Conservation (phyloP, 768 basidiomycete species). For the Lactifluus volemus region DNA sequence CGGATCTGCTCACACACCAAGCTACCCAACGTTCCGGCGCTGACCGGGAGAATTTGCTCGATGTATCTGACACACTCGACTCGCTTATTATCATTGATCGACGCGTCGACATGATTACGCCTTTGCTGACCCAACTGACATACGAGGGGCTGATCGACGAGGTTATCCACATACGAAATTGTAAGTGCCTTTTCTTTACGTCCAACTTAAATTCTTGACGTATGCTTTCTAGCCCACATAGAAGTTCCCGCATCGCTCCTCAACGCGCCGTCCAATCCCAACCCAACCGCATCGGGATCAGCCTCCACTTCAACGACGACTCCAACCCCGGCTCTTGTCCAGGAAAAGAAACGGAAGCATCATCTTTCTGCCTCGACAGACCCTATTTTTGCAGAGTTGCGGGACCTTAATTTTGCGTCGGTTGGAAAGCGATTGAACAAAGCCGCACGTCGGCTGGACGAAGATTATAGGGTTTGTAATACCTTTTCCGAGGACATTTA, state of each 20-base stretch:
- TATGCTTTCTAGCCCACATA: conserved; percentile 48
- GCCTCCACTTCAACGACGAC: conserved; percentile 35
- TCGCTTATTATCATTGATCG: conserved; percentile 85
- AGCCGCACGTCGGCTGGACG: conserved; percentile 78
- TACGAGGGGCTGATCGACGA: conserved; percentile 97
- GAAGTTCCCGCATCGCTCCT: conserved; percentile 71
- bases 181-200: conserved; percentile 36
- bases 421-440: conserved; percentile 76
- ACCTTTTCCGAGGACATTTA: background rate
- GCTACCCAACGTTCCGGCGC: conserved; percentile 35
- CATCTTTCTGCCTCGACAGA: conserved; percentile 72
- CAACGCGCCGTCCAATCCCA: conserved; percentile 40
- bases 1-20: conserved; percentile 59
- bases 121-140: conserved; percentile 89
- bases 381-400: conserved; percentile 69
- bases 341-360: conserved; percentile 86
- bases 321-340: conserved; percentile 45
- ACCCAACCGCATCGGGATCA: conserved; percentile 29
- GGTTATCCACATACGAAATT: conserved; percentile 80
- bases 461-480: conserved; percentile 73
- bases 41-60: conserved; percentile 33
- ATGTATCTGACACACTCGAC: conserved; percentile 61
- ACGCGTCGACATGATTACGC: conserved; percentile 90
- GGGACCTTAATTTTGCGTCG: conserved; percentile 88
- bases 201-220: background rate